Evolutionary conservation across 2,329 filamentous ascomycete genomes (phyloP), one percentile per base, ranked within the genome.

Genomic region (Thelonectria blattea): DNA sequence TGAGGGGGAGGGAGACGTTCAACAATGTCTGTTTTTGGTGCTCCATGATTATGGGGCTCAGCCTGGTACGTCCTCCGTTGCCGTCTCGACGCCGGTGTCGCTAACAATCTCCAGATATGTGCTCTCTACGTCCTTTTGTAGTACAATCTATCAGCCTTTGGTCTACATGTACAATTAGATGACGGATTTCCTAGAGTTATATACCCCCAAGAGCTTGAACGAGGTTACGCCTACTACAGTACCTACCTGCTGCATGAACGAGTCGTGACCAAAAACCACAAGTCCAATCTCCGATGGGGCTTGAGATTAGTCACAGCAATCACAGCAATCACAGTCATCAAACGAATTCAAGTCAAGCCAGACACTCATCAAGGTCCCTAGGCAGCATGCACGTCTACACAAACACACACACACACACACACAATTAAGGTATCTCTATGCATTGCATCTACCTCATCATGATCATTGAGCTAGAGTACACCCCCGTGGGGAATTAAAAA

Each of bases 1-100:
- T 98, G 39, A 85, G 88, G 56, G 88, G 88, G 18, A 86, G 87
- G 67, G 88, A 88, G 73, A 89, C 93, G 30, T 80, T 97, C 59
- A 97, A 97, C 72, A 96, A 96, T 69, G 87, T 93, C 22, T 89
- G 91, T 63, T 97, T 97, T 73, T 97, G 93, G 93, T 89, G 87
- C 71, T 93, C 89, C 22, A 97, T 97, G 91, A 92, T 97, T 66
- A 73, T 95, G 51, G 93, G 93, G 0, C 77, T 96, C 61, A 91
- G 90, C 63, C 79, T 94, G 85, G 91, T 93, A 79, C 75, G 88
- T 80, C 46, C 34, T 41, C 46, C 17, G 1, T 14, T 47, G 6
- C 14, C 11, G 12, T 47, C 20, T 15, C 15, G 6, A 15, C 45
- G 3, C 20, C 20, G n/a, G n/a, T 2, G 7, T 7, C 20, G 11